These are phyloP conservation scores for Coemansia sp. DNA, from an alignment of 192 early-diverging fungal species.

Conservation along the genomic window DNA sequence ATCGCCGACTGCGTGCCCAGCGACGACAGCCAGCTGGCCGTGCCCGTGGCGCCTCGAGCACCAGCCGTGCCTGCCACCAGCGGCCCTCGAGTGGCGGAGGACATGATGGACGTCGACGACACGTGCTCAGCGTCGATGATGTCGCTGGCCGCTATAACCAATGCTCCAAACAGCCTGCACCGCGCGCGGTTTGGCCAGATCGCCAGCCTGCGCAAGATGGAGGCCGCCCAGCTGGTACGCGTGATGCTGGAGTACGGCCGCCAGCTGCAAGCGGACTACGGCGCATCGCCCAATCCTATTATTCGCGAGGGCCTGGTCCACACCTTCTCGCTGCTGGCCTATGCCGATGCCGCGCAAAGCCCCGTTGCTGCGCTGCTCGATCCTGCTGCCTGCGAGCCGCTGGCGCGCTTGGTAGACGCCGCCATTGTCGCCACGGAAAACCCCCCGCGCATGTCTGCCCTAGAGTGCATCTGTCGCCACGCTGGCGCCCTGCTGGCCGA, in stretches of 20 bases:
- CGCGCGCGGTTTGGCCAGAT: slow-evolving; percentile 33
- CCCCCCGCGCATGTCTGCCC: slow-evolving; percentile 59
- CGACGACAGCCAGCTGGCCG: slow-evolving; percentile 29
- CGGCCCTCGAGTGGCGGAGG: not conserved
- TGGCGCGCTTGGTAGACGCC: slow-evolving; percentile 70
- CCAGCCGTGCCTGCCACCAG: not conserved
- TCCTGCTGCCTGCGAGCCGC: slow-evolving; percentile 55
- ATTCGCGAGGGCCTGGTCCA: slow-evolving; percentile 60
- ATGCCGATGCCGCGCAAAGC: slow-evolving; percentile 61
- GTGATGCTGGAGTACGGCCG: slow-evolving; percentile 58
- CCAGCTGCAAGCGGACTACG: slow-evolving; percentile 61
- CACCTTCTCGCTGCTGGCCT: slow-evolving; percentile 74
- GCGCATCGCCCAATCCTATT: slow-evolving; percentile 38
- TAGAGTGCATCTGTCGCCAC: slow-evolving; percentile 58
- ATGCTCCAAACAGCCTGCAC: slow-evolving; percentile 17
- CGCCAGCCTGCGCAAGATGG: slow-evolving; percentile 24
- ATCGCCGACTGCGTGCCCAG: slow-evolving; percentile 39
- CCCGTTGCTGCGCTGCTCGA: slow-evolving; percentile 60
- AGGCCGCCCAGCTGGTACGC: slow-evolving; percentile 39
- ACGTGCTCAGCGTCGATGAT: slow-evolving; percentile 30
- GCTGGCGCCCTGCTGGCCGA: slow-evolving; percentile 39
- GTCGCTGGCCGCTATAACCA: slow-evolving; percentile 42
- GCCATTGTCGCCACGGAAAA: slow-evolving; percentile 68
- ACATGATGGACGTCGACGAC: slow-evolving; percentile 61
- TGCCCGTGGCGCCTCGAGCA: slow-evolving; percentile 8